Evolutionary conservation across 495 filamentous ascomycete species (phyloP), one percentile per base, ranked within the genome.

Genomic region (Letharia columbiana): DNA sequence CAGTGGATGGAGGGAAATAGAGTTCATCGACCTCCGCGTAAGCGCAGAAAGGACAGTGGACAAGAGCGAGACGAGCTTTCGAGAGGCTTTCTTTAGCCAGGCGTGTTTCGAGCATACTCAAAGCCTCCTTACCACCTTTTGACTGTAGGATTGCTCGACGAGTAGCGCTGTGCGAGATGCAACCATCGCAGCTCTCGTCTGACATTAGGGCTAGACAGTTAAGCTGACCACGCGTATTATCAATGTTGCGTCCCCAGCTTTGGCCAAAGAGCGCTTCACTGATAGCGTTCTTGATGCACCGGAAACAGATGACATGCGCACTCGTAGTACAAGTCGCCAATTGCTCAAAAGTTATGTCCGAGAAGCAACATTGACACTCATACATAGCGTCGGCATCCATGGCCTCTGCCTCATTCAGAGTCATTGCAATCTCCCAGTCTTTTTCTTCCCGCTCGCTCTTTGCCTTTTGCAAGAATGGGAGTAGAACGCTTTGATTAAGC

Each of bases 331-430:
- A 98, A 2, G 87, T 83, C 11, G 90, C 84, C 31, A 96, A 82
- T 74, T 91, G 86, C 73, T 97, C 90, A 69, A 96, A 95, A 0
- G 89, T 78, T 47, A 81, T 84, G 42, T 91, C 84, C 40, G 82
- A 82, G 69, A 89, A 94, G 77, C 94, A 98, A 77, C 93, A 97
- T 70, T 88, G 87, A 74, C 94, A 98, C 72, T 98, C 94, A 69
- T 91, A 88, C 23, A 92, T 73, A 35, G 86, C 86, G 40, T 87
- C 81, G 9, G 79, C 82, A 40, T 83, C 78, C 70, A 89, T 85
- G 8, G 94, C 93, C 69, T 97, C 89, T 49, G 78, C 75, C 33
- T 84, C 85, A 74, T 96, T 94, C 65, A 96, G 70, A 35, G 84
- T 78, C 9, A 83, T 69, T 12, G 94, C 92, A 45, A 90, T 67